Evolutionary conservation across 306 rosid genomes (phyloP).

Genomic region (Vigna trinervia): DNA sequence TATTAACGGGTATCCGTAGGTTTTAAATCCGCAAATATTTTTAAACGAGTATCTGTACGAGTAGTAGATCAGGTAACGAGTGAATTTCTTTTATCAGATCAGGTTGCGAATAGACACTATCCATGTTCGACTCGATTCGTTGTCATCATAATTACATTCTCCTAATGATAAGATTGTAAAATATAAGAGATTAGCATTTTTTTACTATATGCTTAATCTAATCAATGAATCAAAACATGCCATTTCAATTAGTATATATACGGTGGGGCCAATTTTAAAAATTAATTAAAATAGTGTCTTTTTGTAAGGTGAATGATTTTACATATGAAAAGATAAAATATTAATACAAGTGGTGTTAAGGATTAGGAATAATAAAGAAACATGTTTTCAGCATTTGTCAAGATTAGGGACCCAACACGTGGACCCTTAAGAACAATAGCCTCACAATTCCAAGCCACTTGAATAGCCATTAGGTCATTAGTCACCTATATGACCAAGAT

Average conservation of each 20-base stretch:
- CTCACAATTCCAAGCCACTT: not conserved
- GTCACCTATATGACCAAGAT: not conserved
- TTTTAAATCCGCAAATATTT: too few relatives aligned
- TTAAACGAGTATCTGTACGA: too few relatives aligned
- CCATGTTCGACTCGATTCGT: too few relatives aligned
- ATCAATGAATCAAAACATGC: too few relatives aligned
- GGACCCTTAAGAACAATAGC: not conserved
- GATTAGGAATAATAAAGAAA: not conserved
- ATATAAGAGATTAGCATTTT: too few relatives aligned
- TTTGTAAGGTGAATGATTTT: not conserved
- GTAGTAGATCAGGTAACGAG: too few relatives aligned
- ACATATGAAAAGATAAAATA: not conserved
- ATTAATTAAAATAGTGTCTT: not conserved
- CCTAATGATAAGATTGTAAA: too few relatives aligned
- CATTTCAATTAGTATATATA: not conserved
- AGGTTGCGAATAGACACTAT: too few relatives aligned
- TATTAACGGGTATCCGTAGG: too few relatives aligned
- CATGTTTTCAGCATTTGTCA: not conserved
- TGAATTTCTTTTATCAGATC: too few relatives aligned
- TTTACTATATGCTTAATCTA: too few relatives aligned
- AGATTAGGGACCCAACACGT: not conserved
- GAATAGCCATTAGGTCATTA: not conserved
- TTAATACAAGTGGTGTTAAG: not conserved
- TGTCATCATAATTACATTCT: too few relatives aligned
- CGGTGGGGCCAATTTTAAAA: not conserved